Percentiles rank a stretch among this genome's conserved stretches.
Conservation (phyloP, 768 basidiomycete species). For the Saitozyma podzolica region DNA sequence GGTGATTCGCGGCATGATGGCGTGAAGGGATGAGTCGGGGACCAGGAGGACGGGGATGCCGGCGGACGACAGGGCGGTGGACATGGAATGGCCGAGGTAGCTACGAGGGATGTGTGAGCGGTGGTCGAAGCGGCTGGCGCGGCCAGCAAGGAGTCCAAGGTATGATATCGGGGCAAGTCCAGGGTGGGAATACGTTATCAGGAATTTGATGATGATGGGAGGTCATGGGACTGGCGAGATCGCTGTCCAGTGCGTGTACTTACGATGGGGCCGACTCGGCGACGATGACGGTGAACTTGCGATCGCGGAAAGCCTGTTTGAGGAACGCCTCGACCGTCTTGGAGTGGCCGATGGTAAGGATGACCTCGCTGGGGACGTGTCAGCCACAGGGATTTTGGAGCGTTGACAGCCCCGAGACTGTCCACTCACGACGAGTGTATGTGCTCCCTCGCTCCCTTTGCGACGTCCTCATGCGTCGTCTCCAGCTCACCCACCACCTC, state of each 20-base stretch:
- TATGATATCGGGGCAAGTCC: too few relatives aligned
- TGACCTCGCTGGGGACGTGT: constrained; percentile 72
- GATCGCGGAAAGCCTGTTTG: constrained; percentile 80
- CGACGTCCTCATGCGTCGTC: constrained; percentile 90
- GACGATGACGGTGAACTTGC: constrained; percentile 94
- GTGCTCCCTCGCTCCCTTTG: constrained; percentile 90
- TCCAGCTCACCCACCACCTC: constrained; percentile 95
- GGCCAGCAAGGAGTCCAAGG: too few relatives aligned
- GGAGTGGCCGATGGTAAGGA: constrained; percentile 90
- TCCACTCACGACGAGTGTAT: constrained; percentile 90
- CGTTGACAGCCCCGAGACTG: neutral
- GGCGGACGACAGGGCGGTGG: constrained; percentile 71
- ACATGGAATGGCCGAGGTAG: constrained; percentile 82
- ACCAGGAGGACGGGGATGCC: constrained; percentile 94
- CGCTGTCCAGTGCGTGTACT: constrained; percentile 45
- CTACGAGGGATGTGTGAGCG: constrained; percentile 53
- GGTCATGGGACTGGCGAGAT: neutral
- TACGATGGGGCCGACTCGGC: constrained; percentile 93
- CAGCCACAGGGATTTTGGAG: neutral
- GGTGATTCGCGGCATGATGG: constrained; percentile 93
- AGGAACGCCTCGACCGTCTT: constrained; percentile 91
- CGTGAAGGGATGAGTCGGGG: constrained; percentile 92
- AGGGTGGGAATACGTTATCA: too few relatives aligned
- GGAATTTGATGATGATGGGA: too few relatives aligned
- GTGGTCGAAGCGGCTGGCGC: too few relatives aligned